Percentiles rank a stretch among this genome's conserved stretches.
phyloP scores from a whole-genome alignment of 768 basidiomycete genomes.

The Termitomyces sp. region DNA sequence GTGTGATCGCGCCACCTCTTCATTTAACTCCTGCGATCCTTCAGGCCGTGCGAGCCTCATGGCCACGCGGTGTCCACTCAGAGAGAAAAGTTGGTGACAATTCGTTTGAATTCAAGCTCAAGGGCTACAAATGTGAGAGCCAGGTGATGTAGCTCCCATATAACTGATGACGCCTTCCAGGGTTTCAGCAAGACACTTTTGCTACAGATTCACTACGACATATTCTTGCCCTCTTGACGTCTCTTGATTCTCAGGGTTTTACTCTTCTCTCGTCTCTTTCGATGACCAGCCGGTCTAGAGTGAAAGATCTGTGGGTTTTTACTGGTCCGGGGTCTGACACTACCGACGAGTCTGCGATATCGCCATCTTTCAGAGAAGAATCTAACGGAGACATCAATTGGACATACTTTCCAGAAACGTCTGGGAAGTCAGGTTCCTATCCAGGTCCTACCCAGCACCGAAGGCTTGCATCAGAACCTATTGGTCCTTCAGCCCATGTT shows the following conservation, averaged over 20 bases:
- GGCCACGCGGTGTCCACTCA: constrained; percentile 76
- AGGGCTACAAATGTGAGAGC: constrained; percentile 69
- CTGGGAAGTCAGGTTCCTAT: constrained; percentile 6
- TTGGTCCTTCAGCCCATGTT: neutral
- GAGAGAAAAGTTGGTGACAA: constrained; percentile 74
- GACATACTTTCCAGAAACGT: constrained; percentile 13
- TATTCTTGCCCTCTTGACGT: constrained; percentile 62
- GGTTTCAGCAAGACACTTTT: constrained; percentile 78
- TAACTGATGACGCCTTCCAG: constrained; percentile 27
- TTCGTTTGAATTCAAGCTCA: constrained; percentile 77
- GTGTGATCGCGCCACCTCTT: constrained; percentile 75
- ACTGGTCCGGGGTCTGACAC: constrained; percentile 43
- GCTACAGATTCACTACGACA: constrained; percentile 70
- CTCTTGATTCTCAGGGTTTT: constrained; percentile 67
- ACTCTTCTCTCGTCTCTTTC: constrained; percentile 67
- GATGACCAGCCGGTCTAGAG: constrained; percentile 66
- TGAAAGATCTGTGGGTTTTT: constrained; percentile 80
- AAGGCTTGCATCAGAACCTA: constrained; percentile 34
- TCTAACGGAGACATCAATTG: constrained; percentile 19
- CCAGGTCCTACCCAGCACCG: constrained; percentile 27
- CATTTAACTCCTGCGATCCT: constrained; percentile 76
- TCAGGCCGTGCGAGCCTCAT: constrained; percentile 72
- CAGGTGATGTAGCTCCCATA: constrained; percentile 14
- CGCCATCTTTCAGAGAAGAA: constrained; percentile 23
- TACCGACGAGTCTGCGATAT: constrained; percentile 30